These are phyloP conservation scores for Fusarium solani-melongenae DNA, from an alignment of 2,329 filamentous ascomycete genomes.

Conservation along the genomic window DNA sequence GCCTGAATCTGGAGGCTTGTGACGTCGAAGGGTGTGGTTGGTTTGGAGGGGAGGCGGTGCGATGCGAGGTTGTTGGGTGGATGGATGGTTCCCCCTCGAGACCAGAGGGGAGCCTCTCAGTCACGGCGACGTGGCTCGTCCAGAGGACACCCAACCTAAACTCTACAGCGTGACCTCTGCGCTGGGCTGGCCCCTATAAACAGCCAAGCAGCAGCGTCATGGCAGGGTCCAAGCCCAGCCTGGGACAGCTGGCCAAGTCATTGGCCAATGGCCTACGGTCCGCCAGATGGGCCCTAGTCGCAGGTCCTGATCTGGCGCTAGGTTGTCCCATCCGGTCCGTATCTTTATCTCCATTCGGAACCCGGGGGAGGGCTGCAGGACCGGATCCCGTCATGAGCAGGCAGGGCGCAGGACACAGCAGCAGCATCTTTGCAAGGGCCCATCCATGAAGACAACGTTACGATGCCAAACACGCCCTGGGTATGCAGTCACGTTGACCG, in stretches of 20 bases:
- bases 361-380: slow-evolving; percentile 21
- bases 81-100: slow-evolving; percentile 10
- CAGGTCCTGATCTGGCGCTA: slow-evolving; percentile 28
- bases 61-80: slow-evolving; percentile 32
- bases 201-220: slow-evolving; percentile 22
- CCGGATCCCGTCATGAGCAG: slow-evolving; percentile 18
- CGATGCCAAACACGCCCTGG: slow-evolving; percentile 16
- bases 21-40: slow-evolving; percentile 39
- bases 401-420: slow-evolving; percentile 16
- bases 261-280: slow-evolving; percentile 33
- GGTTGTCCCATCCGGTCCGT: slow-evolving; percentile 17
- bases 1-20: slow-evolving; percentile 28
- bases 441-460: slow-evolving; percentile 23
- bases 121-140: slow-evolving; percentile 41
- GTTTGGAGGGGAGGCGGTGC: slow-evolving; percentile 25
- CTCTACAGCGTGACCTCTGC: slow-evolving; percentile 8
- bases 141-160: slow-evolving; percentile 12
- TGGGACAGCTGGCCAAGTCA: neutral
- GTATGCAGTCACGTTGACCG: slow-evolving; percentile 25
- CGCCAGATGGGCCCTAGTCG: slow-evolving; percentile 8
- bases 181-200: slow-evolving; percentile 1
- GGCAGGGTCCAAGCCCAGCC: slow-evolving; percentile 18
- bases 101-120: slow-evolving; percentile 4
- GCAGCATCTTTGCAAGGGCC: slow-evolving; percentile 1
- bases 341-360: slow-evolving; percentile 34